A percentile compares a stretch with the other conserved stretches of the same genome.
Evolutionary conservation across 2,329 filamentous ascomycete species (phyloP).

Genomic region (Pseudogymnoascus sp.): DNA sequence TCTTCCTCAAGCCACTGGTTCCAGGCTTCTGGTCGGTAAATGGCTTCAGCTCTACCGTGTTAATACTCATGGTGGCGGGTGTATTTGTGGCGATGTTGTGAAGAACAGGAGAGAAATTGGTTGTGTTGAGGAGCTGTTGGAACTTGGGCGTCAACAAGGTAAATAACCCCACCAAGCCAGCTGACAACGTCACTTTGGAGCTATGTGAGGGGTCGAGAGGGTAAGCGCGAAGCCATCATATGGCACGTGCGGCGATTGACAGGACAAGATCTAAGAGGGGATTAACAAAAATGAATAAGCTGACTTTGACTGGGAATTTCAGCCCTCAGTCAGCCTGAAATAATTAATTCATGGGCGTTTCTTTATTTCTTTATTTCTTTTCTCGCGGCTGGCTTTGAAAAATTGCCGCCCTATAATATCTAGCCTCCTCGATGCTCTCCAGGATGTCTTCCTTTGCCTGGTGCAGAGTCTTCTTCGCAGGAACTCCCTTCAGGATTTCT

Average conservation of each 20-base stretch:
- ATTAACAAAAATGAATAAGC: background rate
- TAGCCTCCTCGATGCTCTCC: constrained; percentile 89
- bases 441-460: constrained; percentile 83
- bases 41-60: constrained; percentile 73
- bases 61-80: constrained; percentile 55
- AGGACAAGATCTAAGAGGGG: constrained; percentile 1
- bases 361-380: background rate
- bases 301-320: background rate
- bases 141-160: constrained; percentile 1
- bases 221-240: background rate
- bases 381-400: constrained; percentile 37
- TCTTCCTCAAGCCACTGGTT: constrained; percentile 97
- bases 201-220: background rate
- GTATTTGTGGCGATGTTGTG: constrained; percentile 10
- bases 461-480: constrained; percentile 68
- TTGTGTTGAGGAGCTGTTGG: constrained; percentile 6
- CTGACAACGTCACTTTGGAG: constrained; percentile 6
- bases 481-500: constrained; percentile 53
- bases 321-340: background rate
- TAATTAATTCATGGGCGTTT: background rate
- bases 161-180: constrained; percentile 7
- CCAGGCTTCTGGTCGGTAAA: constrained; percentile 97
- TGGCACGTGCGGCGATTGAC: constrained; percentile 5
- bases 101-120: constrained; percentile 1
- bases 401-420: constrained; percentile 66